Evolutionary conservation across 2,329 filamentous ascomycete genomes (phyloP), one percentile per base, ranked within the genome.

Genomic region (Xylaria sp.): DNA sequence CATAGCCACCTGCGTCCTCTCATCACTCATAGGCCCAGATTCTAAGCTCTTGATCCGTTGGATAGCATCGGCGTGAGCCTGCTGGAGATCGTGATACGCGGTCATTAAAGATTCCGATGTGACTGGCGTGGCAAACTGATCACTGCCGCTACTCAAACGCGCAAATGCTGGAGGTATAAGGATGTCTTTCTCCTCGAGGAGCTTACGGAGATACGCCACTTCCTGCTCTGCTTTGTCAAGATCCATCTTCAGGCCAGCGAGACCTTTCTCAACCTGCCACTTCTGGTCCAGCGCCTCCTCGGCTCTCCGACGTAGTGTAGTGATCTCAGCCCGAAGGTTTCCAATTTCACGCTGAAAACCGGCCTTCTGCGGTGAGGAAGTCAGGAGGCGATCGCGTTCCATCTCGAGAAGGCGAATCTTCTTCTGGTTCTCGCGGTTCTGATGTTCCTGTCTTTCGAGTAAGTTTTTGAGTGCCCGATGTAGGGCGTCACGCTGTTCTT

Each of bases 211-310:
- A n/a, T 92, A 92, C 50, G 89, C 85, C 37, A 97, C 97, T 82
- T 99, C 96, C 79, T 96, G 92, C 80, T 98, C 94, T 32, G 96
- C 94, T 71, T 94, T 92, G 80, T 98, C 96, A 51, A 99, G 88
- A 78, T 98, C 95, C 92, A 97, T 98, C 83, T 97, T 97, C 66
- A 98, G 83, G 65, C 94, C 94, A 62, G 89, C 88, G 1, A 98
- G 84, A 20, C 94, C 94, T 82, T 97, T 97, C 81, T 98, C 95
- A 70, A 94, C 95, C 78, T 97, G 92, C 91, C 93, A 98, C 81
- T 98, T 98, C 77, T 97, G 93, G 77, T 97, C 94, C 15, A 98
- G 87, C 18, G 95, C 95, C 72, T 98, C 95, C 76, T 99, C 95
- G 37, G 95, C 95, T 63, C 96, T 90, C 70, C 91, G 91, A 52